These are phyloP conservation scores for Tranzscheliella williamsii DNA, from an alignment of 1,284 basidiomycete species.

Conservation along the genomic window DNA sequence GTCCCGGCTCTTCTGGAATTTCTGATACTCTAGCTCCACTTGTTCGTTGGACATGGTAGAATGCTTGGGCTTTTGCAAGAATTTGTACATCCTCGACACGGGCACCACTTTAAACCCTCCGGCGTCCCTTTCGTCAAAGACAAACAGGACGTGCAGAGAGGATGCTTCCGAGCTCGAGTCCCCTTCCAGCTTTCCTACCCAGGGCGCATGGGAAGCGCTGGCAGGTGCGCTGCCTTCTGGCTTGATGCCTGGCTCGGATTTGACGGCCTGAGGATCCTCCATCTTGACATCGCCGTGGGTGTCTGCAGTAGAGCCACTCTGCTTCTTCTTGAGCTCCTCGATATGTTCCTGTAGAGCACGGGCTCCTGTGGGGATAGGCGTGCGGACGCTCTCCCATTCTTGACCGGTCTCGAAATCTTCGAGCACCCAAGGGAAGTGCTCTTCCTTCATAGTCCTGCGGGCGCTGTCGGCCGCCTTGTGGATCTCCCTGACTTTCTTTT, in stretches of 20 bases:
- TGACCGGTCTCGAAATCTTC: slow-evolving; percentile 58
- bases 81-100: slow-evolving; percentile 56
- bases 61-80: slow-evolving; percentile 55
- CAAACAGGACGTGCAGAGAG: slow-evolving; percentile 58
- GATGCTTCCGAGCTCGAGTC: slow-evolving; percentile 48
- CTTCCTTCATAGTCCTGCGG: slow-evolving; percentile 55
- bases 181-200: slow-evolving; percentile 60
- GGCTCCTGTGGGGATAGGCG: slow-evolving; percentile 43
- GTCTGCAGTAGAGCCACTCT: slow-evolving; percentile 4
- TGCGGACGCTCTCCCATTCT: slow-evolving; percentile 54
- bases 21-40: slow-evolving; percentile 45
- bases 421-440: slow-evolving; percentile 58
- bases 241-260: slow-evolving; percentile 20
- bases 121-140: slow-evolving; percentile 55
- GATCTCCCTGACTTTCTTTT: slow-evolving; percentile 57
- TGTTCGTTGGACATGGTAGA: slow-evolving; percentile 46
- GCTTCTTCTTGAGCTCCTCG: slow-evolving; percentile 30
- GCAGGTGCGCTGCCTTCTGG: slow-evolving; percentile 10
- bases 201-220: slow-evolving; percentile 50
- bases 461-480: slow-evolving; percentile 55
- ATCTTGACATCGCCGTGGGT: slow-evolving; percentile 22
- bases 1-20: slow-evolving; percentile 44
- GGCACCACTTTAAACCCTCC: slow-evolving; percentile 60
- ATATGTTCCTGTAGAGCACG: slow-evolving; percentile 40
- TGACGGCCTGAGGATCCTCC: slow-evolving; percentile 11